Evolutionary conservation across 2,329 filamentous ascomycete species (phyloP).

Genomic region (Aplosporella prunicola): DNA sequence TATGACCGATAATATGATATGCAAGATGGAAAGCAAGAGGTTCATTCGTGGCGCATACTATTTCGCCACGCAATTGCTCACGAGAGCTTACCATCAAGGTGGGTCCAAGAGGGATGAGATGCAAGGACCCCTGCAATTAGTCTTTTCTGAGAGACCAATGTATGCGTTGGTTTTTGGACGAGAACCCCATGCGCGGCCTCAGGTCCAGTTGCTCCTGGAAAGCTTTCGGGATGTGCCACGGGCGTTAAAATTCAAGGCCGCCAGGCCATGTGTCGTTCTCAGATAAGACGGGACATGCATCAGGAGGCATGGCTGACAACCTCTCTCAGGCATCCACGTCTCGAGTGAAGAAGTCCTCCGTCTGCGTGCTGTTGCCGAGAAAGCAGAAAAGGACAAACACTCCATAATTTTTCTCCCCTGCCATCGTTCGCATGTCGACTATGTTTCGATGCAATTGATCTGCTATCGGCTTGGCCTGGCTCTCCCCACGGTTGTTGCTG

Average conservation of each 20-base stretch:
- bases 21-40: constrained; percentile 91
- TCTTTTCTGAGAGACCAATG: too few species aligned
- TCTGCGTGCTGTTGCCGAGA: constrained; percentile 69
- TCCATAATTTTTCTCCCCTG: constrained; percentile 94
- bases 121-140: too few species aligned
- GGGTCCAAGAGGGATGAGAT: constrained; percentile 11
- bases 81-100: constrained; percentile 90
- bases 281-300: too few species aligned
- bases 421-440: constrained; percentile 92
- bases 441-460: constrained; percentile 87
- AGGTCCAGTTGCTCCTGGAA: too few species aligned
- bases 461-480: constrained; percentile 88
- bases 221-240: too few species aligned
- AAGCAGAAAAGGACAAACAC: constrained; percentile 78
- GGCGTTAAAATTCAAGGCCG: too few species aligned
- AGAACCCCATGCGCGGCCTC: too few species aligned
- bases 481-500: constrained; percentile 83
- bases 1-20: constrained; percentile 93
- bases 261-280: too few species aligned
- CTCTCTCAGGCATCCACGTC: constrained; percentile 63
- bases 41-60: constrained; percentile 95
- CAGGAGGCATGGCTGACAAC: too few species aligned
- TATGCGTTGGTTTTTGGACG: too few species aligned
- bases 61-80: constrained; percentile 74
- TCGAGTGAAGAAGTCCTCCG: constrained; percentile 87